Percentiles rank a stretch among this genome's conserved stretches.
Conservation (phyloP, 148 eudicot genomes). For the Nepenthes gracilis region DNA sequence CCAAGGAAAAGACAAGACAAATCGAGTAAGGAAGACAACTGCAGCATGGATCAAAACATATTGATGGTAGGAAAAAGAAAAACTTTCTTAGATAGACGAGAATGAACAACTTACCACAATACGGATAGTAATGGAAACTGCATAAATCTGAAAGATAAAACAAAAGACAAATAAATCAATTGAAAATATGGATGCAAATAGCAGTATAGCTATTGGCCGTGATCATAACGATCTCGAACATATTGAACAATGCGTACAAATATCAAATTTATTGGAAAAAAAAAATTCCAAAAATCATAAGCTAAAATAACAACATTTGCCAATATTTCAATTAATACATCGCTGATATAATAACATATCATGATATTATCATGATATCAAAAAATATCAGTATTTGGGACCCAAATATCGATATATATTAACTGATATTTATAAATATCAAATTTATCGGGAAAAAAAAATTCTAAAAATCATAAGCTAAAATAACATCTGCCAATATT, state of each 20-base stretch:
- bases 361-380: too few species aligned
- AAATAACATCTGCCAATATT: too few species aligned
- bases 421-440: too few species aligned
- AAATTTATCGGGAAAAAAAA: too few species aligned
- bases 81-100: background rate
- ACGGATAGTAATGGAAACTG: slow-evolving; percentile 96
- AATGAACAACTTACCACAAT: slow-evolving; percentile 70
- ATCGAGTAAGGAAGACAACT: background rate
- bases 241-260: too few species aligned
- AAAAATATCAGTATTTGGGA: too few species aligned
- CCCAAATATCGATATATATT: too few species aligned
- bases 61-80: background rate
- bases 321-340: too few species aligned
- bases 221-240: too few species aligned
- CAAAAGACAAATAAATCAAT: slow-evolving; percentile 1
- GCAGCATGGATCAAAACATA: background rate
- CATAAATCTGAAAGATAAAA: slow-evolving; percentile 64
- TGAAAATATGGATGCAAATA: background rate
- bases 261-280: background rate
- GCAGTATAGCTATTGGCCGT: too few species aligned
- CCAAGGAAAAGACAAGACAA: background rate
- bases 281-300: background rate
- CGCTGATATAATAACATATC: too few species aligned
- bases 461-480: too few species aligned
- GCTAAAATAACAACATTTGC: background rate